Conservation (phyloP, 768 basidiomycete species). For the Collybiopsis luxurians region DNA sequence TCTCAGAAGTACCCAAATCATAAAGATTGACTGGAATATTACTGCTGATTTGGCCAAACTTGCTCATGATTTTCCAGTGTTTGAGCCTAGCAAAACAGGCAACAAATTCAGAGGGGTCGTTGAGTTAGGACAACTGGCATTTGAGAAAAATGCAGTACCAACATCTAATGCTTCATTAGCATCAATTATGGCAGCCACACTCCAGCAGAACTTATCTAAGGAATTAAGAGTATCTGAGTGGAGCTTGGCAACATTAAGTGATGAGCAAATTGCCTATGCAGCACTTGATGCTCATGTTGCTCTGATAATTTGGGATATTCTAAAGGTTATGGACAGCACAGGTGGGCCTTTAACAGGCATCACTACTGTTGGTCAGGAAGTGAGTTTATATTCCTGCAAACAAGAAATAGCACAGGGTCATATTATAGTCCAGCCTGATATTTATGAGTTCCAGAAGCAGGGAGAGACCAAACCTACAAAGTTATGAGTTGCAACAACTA, state of each 20-base stretch:
- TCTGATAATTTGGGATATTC: slow-evolving; percentile 8
- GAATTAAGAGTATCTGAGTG: slow-evolving; percentile 6
- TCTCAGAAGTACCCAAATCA: slow-evolving; percentile 8
- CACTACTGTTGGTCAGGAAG: slow-evolving; percentile 14
- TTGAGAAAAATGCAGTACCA: slow-evolving; percentile 11
- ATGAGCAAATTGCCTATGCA: slow-evolving; percentile 12
- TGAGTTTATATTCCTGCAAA: no score
- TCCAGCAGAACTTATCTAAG: slow-evolving; percentile 7
- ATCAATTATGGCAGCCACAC: slow-evolving; percentile 11
- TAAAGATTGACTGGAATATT: slow-evolving; percentile 16
- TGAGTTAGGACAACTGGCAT: slow-evolving; percentile 15
- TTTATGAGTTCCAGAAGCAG: not conserved
- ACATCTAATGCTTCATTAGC: slow-evolving; percentile 14
- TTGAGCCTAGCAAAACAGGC: not conserved
- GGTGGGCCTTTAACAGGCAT: slow-evolving; percentile 11
- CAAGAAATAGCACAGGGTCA: slow-evolving; percentile 12
- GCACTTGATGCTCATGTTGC: slow-evolving; percentile 11
- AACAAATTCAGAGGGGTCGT: slow-evolving; percentile 1
- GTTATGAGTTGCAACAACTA: slow-evolving; percentile 13
- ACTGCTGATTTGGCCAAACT: slow-evolving; percentile 14
- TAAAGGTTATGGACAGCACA: slow-evolving; percentile 7
- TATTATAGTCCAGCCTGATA: slow-evolving; percentile 9
- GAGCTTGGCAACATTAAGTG: not conserved
- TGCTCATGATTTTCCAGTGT: slow-evolving; percentile 13
- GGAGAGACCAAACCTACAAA: not conserved